Evolutionary conservation across 106 monocot genomes (phyloP).

Genomic region (Amphibolis antarctica): DNA sequence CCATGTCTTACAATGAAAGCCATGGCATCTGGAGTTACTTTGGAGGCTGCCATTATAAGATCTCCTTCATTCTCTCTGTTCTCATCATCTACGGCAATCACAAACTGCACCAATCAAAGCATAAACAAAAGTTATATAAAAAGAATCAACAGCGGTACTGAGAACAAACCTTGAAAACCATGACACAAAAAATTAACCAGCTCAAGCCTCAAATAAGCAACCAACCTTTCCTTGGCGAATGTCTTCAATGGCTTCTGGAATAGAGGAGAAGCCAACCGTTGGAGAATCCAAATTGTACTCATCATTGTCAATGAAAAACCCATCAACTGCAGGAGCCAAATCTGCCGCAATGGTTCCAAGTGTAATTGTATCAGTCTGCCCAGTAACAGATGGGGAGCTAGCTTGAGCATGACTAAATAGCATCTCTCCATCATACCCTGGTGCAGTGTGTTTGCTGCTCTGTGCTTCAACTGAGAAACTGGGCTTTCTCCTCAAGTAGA

Average conservation of each 20-base stretch:
- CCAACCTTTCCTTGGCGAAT: slow-evolving; percentile 88
- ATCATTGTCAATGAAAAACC: slow-evolving; percentile 31
- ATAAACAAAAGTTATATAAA: slow-evolving; percentile 11
- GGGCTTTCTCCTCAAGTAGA: slow-evolving; percentile 8
- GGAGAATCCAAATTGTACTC: slow-evolving; percentile 69
- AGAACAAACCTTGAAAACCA: background rate
- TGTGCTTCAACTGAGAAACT: slow-evolving; percentile 12
- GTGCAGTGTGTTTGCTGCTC: slow-evolving; percentile 1
- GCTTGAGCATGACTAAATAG: slow-evolving; percentile 6
- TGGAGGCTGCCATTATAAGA: slow-evolving; percentile 94
- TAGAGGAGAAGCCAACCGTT: slow-evolving; percentile 64
- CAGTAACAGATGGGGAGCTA: slow-evolving; percentile 11
- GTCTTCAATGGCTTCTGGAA: slow-evolving; percentile 80
- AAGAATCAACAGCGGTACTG: background rate
- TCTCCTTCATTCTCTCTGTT: slow-evolving; percentile 96
- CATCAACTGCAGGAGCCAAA: slow-evolving; percentile 22
- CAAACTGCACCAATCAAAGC: slow-evolving; percentile 41
- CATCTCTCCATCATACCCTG: slow-evolving; percentile 10
- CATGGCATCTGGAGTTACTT: slow-evolving; percentile 76
- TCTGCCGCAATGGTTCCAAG: slow-evolving; percentile 42
- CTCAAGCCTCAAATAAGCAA: background rate
- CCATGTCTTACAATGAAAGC: slow-evolving; percentile 91
- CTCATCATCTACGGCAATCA: slow-evolving; percentile 95
- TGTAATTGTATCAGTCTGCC: slow-evolving; percentile 25
- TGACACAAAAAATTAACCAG: background rate